Evolutionary conservation across 2,329 filamentous ascomycete species (phyloP).

Genomic region (Eurotiales sp.): DNA sequence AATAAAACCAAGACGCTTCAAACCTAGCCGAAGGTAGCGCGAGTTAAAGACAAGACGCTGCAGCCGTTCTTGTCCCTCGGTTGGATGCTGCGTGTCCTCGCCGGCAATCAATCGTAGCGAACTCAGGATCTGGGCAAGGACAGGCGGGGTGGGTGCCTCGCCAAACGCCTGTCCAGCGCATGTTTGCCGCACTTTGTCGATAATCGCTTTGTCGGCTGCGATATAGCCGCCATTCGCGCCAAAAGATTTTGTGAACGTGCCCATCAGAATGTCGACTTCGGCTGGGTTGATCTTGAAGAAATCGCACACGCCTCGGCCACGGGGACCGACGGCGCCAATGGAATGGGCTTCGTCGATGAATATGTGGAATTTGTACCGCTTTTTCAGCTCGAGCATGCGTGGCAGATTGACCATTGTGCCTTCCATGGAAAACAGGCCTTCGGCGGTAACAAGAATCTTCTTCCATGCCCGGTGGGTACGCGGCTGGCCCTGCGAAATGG

Average conservation of each 20-base stretch:
- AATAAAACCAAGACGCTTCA: slow-evolving; percentile 91
- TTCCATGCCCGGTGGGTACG: slow-evolving; percentile 96
- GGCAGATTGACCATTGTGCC: slow-evolving; percentile 95
- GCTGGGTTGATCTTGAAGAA: slow-evolving; percentile 85
- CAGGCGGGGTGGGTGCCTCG: slow-evolving; percentile 78
- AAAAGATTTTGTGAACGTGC: slow-evolving; percentile 93
- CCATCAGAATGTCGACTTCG: slow-evolving; percentile 92
- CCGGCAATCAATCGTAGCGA: slow-evolving; percentile 82
- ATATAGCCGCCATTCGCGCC: slow-evolving; percentile 95
- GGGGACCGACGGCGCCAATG: slow-evolving; percentile 81
- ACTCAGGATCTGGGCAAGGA: slow-evolving; percentile 82
- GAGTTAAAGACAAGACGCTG: slow-evolving; percentile 96
- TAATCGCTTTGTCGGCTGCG: slow-evolving; percentile 79
- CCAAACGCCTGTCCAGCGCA: slow-evolving; percentile 82
- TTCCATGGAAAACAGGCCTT: slow-evolving; percentile 97
- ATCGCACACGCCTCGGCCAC: slow-evolving; percentile 89
- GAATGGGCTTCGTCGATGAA: slow-evolving; percentile 96
- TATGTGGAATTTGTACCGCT: slow-evolving; percentile 90
- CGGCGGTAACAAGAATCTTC: slow-evolving; percentile 92
- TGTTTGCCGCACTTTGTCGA: slow-evolving; percentile 77
- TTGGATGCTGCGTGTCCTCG: slow-evolving; percentile 64
- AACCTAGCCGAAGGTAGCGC: slow-evolving; percentile 84
- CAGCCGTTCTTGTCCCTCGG: slow-evolving; percentile 86
- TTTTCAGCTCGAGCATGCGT: slow-evolving; percentile 75
- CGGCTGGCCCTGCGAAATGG: slow-evolving; percentile 89